Base-by-base conservation (phyloP, 805 yeast species). In the Jamesozyma lodderae region DNA sequence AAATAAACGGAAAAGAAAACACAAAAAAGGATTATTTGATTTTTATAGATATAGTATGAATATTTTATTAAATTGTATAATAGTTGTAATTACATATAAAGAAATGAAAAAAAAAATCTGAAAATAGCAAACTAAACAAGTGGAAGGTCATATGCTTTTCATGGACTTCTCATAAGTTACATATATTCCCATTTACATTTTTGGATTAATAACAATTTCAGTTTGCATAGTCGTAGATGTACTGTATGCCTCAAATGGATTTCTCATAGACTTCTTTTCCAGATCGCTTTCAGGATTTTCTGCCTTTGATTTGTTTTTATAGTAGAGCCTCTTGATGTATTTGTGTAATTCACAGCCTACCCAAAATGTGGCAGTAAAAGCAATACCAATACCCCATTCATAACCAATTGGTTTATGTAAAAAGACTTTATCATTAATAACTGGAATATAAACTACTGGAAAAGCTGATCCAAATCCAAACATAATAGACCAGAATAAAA, bases 371-470 rank as follows among this genome's bases (percentile, higher is more conserved):
- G 74, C 40, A 3, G 80, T 63, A 44, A 77, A 70, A 0, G 75
- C 83, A 45, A 79, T 63, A 1, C 85, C 72, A 43, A 83, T 60
- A 13, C 83, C 90, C 94, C 94, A 85, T 64, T 84, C 94, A 62
- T 75, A 77, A 8, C 78, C 72, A 45, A 84, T 82, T 6, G 78
- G 75, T 22, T 59, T 66, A 59, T 85, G 95, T 49, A 79, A 65
- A 57, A 85, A 85, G 7, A 85, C 94, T 44, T 72, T 70, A 32
- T 68, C 63, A 59, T 85, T 85, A 54, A 85, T 83, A n/a, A 81
- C 94, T 6, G 95, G 95, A 46, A 85, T 85, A 60, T 84, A 84
- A 27, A 84, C 75, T 15, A 83, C 81, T 31, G 94, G 94, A 72
- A 85, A 79, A 4, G 81, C 78, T 2, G 85, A 70, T 11, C 72